Evolutionary conservation across 1,139 yeast genomes (phyloP), one percentile per base, ranked within the genome.

Genomic region (Saccharomyces hybrid): DNA sequence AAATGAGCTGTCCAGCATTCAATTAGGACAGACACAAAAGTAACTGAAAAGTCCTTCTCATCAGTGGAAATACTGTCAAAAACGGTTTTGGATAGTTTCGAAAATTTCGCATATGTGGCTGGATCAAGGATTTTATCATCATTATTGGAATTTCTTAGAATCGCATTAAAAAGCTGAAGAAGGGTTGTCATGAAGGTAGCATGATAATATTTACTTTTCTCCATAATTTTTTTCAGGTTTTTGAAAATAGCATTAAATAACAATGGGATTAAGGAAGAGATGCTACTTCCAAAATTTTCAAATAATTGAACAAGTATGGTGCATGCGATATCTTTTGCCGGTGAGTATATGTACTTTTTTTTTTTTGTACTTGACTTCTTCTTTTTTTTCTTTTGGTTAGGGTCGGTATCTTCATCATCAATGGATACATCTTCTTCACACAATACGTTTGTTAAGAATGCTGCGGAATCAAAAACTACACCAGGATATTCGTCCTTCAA

Each of bases 261-360:
- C 9, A 68, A 54, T 2, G 76, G 70, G 2, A 65, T 61, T 48
- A 73, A 61, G 0, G 75, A 68, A 2, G 67, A 61, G 1, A 72
- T 56, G 14, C 68, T 69, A 13, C 65, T 62, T 3, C 71, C 70
- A 58, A 69, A 73, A 0, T 59, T 54, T 54, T 70, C 70, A 53
- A 68, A 67, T 2, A 73, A 52, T n/a, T 62, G 67, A 2, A 52
- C 57, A 16, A 68, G 56, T 2, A 59, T 50, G 1, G 58, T 57
- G 4, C 56, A 56, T 5, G 69, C 64, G 27, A 66, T 30, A 41
- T 63, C 64, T 57, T 69, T 69, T 4, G 59, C 58, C 20, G 66
- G 61, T 1, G 66, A 57, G 47, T 58, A 61, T 8, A 52, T 51
- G 50, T 65, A 60, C 4, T 55, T 57, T 32, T 59, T 62, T 46